Conservation (phyloP, 2,329 filamentous ascomycete genomes). For the Huntiella savannae region DNA sequence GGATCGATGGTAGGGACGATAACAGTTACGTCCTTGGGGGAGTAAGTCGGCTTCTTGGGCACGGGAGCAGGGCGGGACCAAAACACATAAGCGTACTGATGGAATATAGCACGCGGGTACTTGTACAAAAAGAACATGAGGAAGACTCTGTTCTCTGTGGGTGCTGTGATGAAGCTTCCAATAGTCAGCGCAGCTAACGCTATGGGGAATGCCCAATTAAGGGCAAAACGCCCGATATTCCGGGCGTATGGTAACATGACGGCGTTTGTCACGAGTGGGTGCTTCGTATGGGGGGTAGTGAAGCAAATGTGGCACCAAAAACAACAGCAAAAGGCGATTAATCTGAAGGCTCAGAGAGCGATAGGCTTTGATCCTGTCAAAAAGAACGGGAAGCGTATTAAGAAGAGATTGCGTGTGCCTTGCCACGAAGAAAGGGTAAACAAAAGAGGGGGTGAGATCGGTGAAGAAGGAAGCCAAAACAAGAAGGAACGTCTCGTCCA, state of each 20-base stretch:
- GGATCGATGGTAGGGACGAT: slow-evolving; percentile 33
- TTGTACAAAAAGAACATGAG: slow-evolving; percentile 19
- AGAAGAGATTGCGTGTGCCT: too few species aligned
- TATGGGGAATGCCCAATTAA: not conserved
- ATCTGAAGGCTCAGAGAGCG: not conserved
- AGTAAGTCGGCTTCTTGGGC: slow-evolving; percentile 16
- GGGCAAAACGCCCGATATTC: not conserved
- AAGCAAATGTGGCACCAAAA: too few species aligned
- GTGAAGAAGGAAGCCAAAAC: too few species aligned
- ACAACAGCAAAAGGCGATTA: too few species aligned
- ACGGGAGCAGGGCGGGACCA: slow-evolving; percentile 21
- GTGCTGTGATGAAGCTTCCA: not conserved
- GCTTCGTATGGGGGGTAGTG: too few species aligned
- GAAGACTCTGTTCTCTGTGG: slow-evolving; percentile 2
- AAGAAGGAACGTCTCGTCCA: too few species aligned
- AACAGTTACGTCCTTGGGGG: slow-evolving; percentile 26
- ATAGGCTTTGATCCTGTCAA: too few species aligned
- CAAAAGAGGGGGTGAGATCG: too few species aligned
- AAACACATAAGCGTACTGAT: slow-evolving; percentile 21
- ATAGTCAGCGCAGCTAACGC: not conserved
- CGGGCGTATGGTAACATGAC: not conserved
- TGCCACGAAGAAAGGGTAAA: too few species aligned
- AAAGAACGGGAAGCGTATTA: too few species aligned
- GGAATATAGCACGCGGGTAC: slow-evolving; percentile 27
- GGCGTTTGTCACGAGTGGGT: not conserved